These are phyloP conservation scores for Chrysophaeum taylorii DNA, from an alignment of 352 stramenopile species.

Conservation along the genomic window DNA sequence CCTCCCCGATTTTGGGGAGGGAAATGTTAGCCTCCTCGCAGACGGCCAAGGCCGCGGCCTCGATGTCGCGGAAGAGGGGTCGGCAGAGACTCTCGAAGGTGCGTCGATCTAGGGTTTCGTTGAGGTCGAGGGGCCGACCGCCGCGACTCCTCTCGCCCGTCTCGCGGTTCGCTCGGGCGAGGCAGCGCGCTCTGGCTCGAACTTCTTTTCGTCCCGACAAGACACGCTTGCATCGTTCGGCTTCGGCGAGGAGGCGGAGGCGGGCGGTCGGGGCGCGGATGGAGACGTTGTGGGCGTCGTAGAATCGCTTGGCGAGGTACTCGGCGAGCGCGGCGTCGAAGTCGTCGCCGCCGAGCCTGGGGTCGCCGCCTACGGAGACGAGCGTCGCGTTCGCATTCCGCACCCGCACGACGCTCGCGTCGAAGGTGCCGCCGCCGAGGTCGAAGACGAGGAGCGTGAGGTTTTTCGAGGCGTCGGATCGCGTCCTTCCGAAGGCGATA, in stretches of 20 bases:
- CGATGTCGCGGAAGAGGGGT: background rate
- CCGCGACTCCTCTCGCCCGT: background rate
- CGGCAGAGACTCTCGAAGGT: background rate
- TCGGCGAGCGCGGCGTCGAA: constrained; percentile 50
- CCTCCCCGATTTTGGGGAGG: too few species aligned
- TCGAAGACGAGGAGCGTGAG: constrained; percentile 71
- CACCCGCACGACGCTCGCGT: constrained; percentile 63
- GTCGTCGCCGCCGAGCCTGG: constrained; percentile 59
- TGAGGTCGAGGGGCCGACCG: background rate
- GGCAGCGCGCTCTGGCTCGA: background rate
- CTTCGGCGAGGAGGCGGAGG: background rate
- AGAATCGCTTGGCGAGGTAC: constrained; percentile 27
- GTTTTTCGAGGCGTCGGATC: constrained; percentile 33
- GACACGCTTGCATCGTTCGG: background rate
- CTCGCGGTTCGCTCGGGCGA: background rate
- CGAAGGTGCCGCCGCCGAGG: constrained; percentile 72
- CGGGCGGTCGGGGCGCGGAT: background rate
- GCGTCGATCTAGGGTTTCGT: background rate
- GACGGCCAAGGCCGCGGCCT: background rate
- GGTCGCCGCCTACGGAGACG: constrained; percentile 53
- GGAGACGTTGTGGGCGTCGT: background rate
- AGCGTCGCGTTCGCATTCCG: constrained; percentile 55
- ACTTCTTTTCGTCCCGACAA: background rate
- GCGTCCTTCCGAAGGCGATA: constrained; percentile 51
- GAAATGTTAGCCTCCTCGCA: background rate